Base-by-base conservation (phyloP, 2,329 filamentous ascomycete species). In the Calonectria leucothoes region DNA sequence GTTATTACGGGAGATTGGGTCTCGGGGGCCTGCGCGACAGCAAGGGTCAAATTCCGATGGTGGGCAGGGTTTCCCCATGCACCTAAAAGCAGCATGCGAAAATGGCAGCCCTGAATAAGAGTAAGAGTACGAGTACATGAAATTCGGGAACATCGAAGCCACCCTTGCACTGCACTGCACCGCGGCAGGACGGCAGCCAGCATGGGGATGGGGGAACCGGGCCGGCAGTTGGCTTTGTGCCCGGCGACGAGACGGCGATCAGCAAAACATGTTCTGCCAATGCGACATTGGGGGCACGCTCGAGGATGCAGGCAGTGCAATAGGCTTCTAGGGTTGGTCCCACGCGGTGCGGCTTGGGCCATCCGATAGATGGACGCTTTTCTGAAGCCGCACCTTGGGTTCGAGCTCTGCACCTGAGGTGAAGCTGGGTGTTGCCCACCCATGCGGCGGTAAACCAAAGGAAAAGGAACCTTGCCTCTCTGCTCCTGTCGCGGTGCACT, bases 71-170 rank as follows among this genome's bases (percentile, higher is more conserved):
- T 49, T 42, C 45, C 31, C 66, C 35, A 49, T 49, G 59, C 37
- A 14, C 35, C 57, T 69, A 23, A 39, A 42, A 31, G 42, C 39
- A 57, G 27, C 45, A 23, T 10, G 29, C 39, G 39, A 51, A 61
- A 31, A 42, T 57, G 23, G 55, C 17, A 63, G 67, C 33, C 35
- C 67, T 59, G 31, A 37, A 72, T 72, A 69, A 69, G 70, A 72
- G 66, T 69, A 72, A 72, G 70, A 72, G 70, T 72, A 57, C 61
- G 51, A 65, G 67, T 42, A 42, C 45, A 63, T 27, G 49, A 20
- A 25, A 39, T 35, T 48, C 37, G 37, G 37, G 39, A 31, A 37
- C 35, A 31, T 63, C n/a, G 39, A 23, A 29, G 42, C 29, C 23
- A 33, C 33, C 33, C 29, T 29, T 31, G 37, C n/a, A n/a, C n/a